Evolutionary conservation across 2,329 filamentous ascomycete genomes (phyloP).

Genomic region (Neofusicoccum sp.): DNA sequence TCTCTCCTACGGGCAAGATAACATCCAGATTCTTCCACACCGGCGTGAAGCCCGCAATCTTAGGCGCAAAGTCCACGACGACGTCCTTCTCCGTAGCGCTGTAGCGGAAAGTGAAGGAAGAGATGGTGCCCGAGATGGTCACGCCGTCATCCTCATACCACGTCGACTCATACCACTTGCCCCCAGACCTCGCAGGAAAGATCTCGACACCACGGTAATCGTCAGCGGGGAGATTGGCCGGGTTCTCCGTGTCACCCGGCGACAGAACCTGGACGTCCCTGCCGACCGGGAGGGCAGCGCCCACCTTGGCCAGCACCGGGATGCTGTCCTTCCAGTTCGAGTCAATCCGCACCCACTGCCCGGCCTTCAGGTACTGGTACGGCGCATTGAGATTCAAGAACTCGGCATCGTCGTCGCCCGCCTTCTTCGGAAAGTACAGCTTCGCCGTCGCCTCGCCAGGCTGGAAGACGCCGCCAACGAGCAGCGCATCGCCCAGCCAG

Average conservation of each 20-base stretch:
- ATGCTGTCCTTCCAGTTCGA: constrained; percentile 59
- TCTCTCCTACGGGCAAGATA: constrained; percentile 56
- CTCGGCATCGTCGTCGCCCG: constrained; percentile 49
- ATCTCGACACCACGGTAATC: constrained; percentile 61
- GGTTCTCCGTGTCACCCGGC: constrained; percentile 51
- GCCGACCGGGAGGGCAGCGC: constrained; percentile 57
- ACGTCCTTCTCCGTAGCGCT: constrained; percentile 47
- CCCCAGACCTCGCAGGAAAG: constrained; percentile 53
- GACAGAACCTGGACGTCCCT: constrained; percentile 55
- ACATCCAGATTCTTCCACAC: constrained; percentile 55
- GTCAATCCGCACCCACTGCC: constrained; percentile 56
- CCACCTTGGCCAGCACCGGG: constrained; percentile 58
- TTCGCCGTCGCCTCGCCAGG: constrained; percentile 56
- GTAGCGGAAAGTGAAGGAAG: constrained; percentile 32
- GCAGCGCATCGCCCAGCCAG: constrained; percentile 69
- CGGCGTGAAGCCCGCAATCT: constrained; percentile 48
- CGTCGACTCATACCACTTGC: constrained; percentile 41
- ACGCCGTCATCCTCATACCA: constrained; percentile 64
- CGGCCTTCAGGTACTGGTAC: constrained; percentile 59
- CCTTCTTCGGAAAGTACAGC: constrained; percentile 63
- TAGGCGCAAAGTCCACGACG: constrained; percentile 45
- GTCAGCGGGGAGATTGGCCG: constrained; percentile 51
- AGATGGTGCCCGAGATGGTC: constrained; percentile 40
- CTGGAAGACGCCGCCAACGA: constrained; percentile 66
- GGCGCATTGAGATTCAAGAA: constrained; percentile 66